phyloP scores from a whole-genome alignment of 805 yeast genomes.

The Kuraishia borneana region DNA sequence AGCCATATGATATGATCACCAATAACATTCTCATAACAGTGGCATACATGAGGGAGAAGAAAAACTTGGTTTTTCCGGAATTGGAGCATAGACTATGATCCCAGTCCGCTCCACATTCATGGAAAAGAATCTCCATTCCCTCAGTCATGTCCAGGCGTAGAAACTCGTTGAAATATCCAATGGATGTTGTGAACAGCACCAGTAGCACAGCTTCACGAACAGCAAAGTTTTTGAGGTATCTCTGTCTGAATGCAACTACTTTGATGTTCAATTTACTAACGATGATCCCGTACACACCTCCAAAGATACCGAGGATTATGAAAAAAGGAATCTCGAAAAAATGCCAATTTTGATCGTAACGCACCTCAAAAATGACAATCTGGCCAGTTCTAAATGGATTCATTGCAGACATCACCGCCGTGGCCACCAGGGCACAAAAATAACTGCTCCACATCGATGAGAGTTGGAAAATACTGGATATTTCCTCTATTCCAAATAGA shows the following conservation, averaged over 20 bases:
- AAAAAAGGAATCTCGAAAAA: constrained; percentile 76
- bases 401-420: constrained; percentile 63
- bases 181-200: constrained; percentile 56
- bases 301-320: constrained; percentile 73
- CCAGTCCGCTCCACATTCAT: constrained; percentile 51
- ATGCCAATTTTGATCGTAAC: constrained; percentile 80
- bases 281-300: constrained; percentile 80
- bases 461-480: constrained; percentile 60
- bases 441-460: constrained; percentile 85
- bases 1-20: constrained; percentile 80
- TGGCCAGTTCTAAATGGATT: constrained; percentile 95
- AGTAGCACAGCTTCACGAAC: constrained; percentile 62
- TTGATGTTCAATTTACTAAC: constrained; percentile 67
- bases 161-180: constrained; percentile 79
- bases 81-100: constrained; percentile 27
- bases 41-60: constrained; percentile 54
- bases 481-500: constrained; percentile 84
- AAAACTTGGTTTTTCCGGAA: constrained; percentile 18
- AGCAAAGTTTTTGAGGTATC: constrained; percentile 45
- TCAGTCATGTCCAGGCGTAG: constrained; percentile 89
- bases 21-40: constrained; percentile 59
- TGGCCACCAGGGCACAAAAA: constrained; percentile 83
- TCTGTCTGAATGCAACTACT: constrained; percentile 69
- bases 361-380: constrained; percentile 85
- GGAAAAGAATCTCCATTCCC: constrained; percentile 81